Evolutionary conservation across 768 basidiomycete genomes (phyloP).

Genomic region (Termitomyces sp.): DNA sequence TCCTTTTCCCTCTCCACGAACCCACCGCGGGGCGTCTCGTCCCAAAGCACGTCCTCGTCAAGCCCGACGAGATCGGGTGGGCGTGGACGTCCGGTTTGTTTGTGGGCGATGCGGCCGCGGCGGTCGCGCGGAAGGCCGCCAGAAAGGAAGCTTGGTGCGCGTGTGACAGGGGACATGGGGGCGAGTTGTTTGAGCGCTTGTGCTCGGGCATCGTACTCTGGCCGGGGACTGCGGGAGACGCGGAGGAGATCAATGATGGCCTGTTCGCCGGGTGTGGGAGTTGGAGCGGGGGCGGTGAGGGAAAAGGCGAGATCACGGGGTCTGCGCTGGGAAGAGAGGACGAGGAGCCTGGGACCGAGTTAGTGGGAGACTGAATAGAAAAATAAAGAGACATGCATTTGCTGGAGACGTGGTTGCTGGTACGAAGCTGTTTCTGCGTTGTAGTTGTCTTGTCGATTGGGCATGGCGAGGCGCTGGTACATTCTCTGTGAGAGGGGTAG

Average conservation of each 20-base stretch:
- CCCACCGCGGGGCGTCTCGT: slow-evolving; percentile 50
- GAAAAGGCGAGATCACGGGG: slow-evolving; percentile 54
- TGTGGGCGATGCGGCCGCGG: slow-evolving; percentile 67
- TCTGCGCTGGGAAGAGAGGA: slow-evolving; percentile 68
- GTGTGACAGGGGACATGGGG: slow-evolving; percentile 23
- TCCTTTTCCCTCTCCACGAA: slow-evolving; percentile 42
- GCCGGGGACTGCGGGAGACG: slow-evolving; percentile 50
- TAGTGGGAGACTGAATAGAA: not conserved
- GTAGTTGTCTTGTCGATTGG: slow-evolving; percentile 51
- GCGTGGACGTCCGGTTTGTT: slow-evolving; percentile 25
- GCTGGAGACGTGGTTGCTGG: slow-evolving; percentile 69
- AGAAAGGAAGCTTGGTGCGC: slow-evolving; percentile 65
- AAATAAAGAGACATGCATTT: slow-evolving; percentile 52
- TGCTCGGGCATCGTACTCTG: slow-evolving; percentile 29
- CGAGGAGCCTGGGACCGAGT: slow-evolving; percentile 53
- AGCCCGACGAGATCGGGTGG: slow-evolving; percentile 26
- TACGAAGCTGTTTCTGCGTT: slow-evolving; percentile 46
- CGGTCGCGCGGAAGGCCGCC: slow-evolving; percentile 73
- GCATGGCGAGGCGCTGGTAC: slow-evolving; percentile 47
- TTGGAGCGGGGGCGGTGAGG: slow-evolving; percentile 49
- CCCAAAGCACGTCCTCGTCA: slow-evolving; percentile 32
- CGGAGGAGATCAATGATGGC: slow-evolving; percentile 65
- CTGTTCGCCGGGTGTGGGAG: slow-evolving; percentile 59
- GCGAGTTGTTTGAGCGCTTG: slow-evolving; percentile 18
- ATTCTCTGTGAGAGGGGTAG: slow-evolving; percentile 58